These are phyloP conservation scores for Plasmodium blacklocki DNA, from an alignment of 169 alveolate species.

Conservation along the genomic window DNA sequence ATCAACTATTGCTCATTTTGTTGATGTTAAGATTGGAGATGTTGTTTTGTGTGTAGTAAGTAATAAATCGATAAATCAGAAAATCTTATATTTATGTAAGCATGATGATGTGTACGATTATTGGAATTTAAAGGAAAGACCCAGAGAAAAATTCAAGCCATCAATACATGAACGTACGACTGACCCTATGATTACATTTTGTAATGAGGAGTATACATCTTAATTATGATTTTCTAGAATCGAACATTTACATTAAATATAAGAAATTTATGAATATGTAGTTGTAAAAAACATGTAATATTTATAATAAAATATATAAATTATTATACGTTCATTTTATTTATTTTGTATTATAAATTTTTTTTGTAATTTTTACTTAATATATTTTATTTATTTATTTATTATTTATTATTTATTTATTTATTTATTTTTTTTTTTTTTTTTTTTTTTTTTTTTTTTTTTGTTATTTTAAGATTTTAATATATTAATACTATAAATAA, in stretches of 20 bases:
- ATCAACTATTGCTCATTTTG: constrained; percentile 79
- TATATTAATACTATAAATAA: no score
- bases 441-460: no score
- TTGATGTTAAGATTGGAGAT: constrained; percentile 78
- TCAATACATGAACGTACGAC: constrained; percentile 60
- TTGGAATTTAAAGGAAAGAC: constrained; percentile 76
- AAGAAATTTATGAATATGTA: no score
- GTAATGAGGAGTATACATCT: constrained; percentile 53
- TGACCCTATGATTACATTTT: constrained; percentile 69
- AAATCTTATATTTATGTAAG: constrained; percentile 66
- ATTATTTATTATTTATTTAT: no score
- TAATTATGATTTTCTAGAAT: background rate
- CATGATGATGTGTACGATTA: constrained; percentile 76
- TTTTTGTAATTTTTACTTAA: no score
- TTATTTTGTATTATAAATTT: no score
- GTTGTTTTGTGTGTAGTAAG: constrained; percentile 74
- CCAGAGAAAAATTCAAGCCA: constrained; percentile 75
- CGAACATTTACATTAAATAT: no score
- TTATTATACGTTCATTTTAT: no score
- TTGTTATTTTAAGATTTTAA: no score
- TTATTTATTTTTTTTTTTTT: no score
- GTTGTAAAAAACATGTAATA: no score
- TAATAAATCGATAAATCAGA: constrained; percentile 73
- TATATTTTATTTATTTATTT: no score
- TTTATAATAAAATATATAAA: background rate